Percentiles rank a stretch among this genome's conserved stretches.
phyloP scores from a whole-genome alignment of 108 stramenopile genomes.

The Cyclostephanos invisitatus region DNA sequence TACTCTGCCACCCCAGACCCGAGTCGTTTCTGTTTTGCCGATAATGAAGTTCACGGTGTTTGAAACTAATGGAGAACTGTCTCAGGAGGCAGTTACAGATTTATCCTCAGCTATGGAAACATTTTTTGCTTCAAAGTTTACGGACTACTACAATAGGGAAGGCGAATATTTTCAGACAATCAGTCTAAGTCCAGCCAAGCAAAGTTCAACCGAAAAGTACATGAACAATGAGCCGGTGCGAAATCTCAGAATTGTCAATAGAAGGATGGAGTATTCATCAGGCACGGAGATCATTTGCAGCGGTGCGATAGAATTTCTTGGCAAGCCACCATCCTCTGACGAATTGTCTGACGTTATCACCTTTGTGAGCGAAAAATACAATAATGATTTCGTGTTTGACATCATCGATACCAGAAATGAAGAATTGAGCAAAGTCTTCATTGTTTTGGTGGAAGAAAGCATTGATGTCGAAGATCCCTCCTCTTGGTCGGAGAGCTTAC shows the following conservation, averaged over 20 bases:
- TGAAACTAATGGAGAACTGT: neutral
- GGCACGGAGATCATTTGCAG: neutral
- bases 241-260: slow-evolving; percentile 1
- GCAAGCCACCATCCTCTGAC: neutral
- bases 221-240: neutral
- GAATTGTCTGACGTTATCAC: slow-evolving; percentile 9
- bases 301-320: neutral
- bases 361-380: slow-evolving; percentile 12
- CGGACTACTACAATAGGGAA: neutral
- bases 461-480: neutral
- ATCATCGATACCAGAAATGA: slow-evolving; percentile 15
- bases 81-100: neutral
- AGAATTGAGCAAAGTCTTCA: slow-evolving; percentile 18
- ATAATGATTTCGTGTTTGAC: slow-evolving; percentile 25
- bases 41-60: slow-evolving; percentile 4
- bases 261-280: neutral
- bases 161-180: neutral
- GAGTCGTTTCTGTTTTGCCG: too few relatives aligned
- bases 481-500: slow-evolving; percentile 5
- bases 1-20: too few relatives aligned
- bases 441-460: slow-evolving; percentile 17
- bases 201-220: neutral
- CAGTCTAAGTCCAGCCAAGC: neutral
- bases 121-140: neutral
- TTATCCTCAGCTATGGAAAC: slow-evolving; percentile 3